These are phyloP conservation scores for Stemphylium vesicarium DNA, from an alignment of 2,329 filamentous ascomycete genomes.

Conservation along the genomic window DNA sequence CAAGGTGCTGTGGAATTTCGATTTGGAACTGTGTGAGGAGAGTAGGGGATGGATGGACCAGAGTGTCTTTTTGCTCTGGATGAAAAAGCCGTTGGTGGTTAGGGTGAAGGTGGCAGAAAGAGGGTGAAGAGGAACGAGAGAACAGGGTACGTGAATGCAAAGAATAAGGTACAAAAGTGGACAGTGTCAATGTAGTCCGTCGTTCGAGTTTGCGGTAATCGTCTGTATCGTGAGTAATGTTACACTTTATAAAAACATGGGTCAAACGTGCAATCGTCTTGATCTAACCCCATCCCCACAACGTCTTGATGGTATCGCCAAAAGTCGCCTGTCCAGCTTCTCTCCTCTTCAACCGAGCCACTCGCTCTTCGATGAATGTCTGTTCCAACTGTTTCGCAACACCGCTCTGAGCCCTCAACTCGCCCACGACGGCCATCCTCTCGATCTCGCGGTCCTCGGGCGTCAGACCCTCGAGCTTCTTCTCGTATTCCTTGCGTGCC, in stretches of 20 bases:
- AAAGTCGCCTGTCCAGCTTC: constrained; percentile 46
- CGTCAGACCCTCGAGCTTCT: constrained; percentile 38
- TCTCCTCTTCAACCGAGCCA: constrained; percentile 44
- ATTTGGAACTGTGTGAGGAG: constrained; percentile 45
- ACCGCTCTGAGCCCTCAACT: constrained; percentile 39
- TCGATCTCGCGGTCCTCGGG: constrained; percentile 44
- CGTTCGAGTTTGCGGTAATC: background rate
- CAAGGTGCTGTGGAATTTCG: constrained; percentile 48
- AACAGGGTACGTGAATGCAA: background rate
- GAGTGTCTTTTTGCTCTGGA: constrained; percentile 46
- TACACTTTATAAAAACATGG: constrained; percentile 13
- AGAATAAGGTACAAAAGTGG: background rate
- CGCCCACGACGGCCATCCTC: constrained; percentile 42
- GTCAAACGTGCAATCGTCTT: constrained; percentile 6
- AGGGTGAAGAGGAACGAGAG: too few species aligned
- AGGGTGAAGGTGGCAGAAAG: constrained; percentile 27
- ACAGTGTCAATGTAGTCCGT: background rate
- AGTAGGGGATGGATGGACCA: constrained; percentile 42
- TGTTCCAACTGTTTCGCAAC: constrained; percentile 43
- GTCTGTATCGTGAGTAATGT: constrained; percentile 1
- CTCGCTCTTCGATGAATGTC: constrained; percentile 43
- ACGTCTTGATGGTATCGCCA: constrained; percentile 47
- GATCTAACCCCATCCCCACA: constrained; percentile 46
- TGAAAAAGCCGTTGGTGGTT: constrained; percentile 44
- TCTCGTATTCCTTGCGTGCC: constrained; percentile 40